Conservation (phyloP, 306 rosid genomes). For the Begonia fuchsioides region DNA sequence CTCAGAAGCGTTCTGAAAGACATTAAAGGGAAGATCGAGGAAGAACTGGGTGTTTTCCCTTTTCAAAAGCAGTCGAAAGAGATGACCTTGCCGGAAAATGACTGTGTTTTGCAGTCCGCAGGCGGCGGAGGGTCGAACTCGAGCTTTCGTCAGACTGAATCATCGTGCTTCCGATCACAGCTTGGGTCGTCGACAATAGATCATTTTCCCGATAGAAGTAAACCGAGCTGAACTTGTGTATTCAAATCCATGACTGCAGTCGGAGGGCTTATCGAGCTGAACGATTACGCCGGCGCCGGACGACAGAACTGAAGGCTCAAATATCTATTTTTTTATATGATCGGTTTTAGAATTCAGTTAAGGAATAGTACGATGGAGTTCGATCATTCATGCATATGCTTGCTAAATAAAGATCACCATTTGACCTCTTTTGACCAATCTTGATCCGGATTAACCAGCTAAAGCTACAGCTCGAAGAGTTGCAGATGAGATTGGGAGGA, state of each 20-base stretch:
- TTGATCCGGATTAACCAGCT: too few relatives aligned
- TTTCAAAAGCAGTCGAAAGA: slow-evolving; percentile 14
- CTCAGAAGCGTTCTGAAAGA: slow-evolving; percentile 33
- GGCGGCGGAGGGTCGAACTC: background rate
- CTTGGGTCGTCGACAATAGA: slow-evolving; percentile 23
- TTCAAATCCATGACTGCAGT: slow-evolving; percentile 11
- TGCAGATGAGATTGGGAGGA: too few relatives aligned
- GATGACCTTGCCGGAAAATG: slow-evolving; percentile 10
- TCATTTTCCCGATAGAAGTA: slow-evolving; percentile 8
- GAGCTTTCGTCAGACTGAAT: slow-evolving; percentile 18
- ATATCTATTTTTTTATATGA: slow-evolving; percentile 8
- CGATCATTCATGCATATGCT: too few relatives aligned
- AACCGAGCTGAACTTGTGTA: slow-evolving; percentile 17
- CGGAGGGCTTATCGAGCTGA: slow-evolving; percentile 8
- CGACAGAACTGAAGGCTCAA: background rate
- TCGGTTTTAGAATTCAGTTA: slow-evolving; percentile 2
- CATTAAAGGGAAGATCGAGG: slow-evolving; percentile 35
- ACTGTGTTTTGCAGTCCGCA: slow-evolving; percentile 11
- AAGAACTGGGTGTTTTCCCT: slow-evolving; percentile 33
- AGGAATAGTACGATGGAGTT: background rate
- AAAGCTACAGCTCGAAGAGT: too few relatives aligned
- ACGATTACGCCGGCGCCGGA: too few relatives aligned
- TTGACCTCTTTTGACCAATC: too few relatives aligned
- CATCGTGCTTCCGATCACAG: slow-evolving; percentile 25
- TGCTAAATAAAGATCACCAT: too few relatives aligned